phyloP scores from a whole-genome alignment of 192 early-diverging fungal species.

The Cetraspora pellucida region DNA sequence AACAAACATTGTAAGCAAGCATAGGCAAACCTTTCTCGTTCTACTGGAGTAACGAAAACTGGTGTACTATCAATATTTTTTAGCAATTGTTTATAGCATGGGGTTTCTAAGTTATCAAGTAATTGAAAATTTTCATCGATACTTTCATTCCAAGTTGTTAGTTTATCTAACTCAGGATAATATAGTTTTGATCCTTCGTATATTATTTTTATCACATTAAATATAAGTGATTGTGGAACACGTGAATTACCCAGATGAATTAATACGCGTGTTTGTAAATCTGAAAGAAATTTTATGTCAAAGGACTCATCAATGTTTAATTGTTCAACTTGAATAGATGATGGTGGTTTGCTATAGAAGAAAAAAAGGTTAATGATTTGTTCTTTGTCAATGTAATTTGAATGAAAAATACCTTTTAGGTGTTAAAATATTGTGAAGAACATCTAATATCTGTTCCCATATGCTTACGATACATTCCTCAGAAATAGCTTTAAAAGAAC shows the following conservation, averaged over 20 bases:
- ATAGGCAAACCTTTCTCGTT: constrained; percentile 69
- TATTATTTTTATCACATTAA: constrained; percentile 59
- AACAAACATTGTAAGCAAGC: constrained; percentile 66
- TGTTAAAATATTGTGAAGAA: constrained; percentile 62
- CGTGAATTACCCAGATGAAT: constrained; percentile 67
- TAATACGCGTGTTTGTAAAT: constrained; percentile 66
- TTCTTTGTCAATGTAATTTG: background rate
- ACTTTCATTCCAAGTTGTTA: background rate
- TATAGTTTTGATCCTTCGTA: constrained; percentile 55
- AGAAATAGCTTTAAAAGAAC: constrained; percentile 49
- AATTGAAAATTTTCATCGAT: background rate
- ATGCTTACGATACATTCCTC: constrained; percentile 54
- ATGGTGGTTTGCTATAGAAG: constrained; percentile 48
- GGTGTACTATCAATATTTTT: constrained; percentile 46
- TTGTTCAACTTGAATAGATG: constrained; percentile 58
- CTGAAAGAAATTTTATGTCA: constrained; percentile 68
- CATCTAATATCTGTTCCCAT: constrained; percentile 59
- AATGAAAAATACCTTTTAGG: constrained; percentile 56
- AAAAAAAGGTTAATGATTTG: background rate
- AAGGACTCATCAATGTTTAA: constrained; percentile 71
- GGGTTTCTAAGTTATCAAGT: no score
- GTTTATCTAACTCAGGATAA: constrained; percentile 33
- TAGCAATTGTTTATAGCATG: background rate
- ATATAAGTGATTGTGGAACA: constrained; percentile 59
- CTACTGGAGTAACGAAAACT: constrained; percentile 60